Evolutionary conservation across 768 basidiomycete genomes (phyloP).

Genomic region (Tricholoma sp.): DNA sequence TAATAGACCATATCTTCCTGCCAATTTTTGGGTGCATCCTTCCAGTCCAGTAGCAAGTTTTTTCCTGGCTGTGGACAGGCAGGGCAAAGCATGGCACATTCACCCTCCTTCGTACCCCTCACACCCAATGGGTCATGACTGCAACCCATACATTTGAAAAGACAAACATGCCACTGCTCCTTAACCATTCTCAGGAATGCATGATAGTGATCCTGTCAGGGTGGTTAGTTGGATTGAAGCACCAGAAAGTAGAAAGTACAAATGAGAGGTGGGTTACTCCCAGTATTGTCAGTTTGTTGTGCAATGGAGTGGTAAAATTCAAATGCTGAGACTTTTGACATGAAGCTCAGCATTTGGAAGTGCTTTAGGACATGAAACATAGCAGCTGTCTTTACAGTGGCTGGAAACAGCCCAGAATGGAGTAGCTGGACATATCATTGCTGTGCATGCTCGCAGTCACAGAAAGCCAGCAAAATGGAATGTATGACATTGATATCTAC

Average conservation of each 20-base stretch:
- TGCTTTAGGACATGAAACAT: conserved; percentile 6
- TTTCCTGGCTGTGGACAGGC: conserved; percentile 24
- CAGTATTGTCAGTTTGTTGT: conserved; percentile 6
- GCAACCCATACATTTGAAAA: conserved; percentile 20
- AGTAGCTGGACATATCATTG: conserved; percentile 7
- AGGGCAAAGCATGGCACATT: conserved; percentile 25
- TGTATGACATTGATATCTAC: neutral
- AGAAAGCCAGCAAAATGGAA: neutral
- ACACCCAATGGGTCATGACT: conserved; percentile 19
- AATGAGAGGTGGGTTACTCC: neutral
- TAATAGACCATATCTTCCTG: neutral
- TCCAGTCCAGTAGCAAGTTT: conserved; percentile 20
- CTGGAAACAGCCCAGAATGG: conserved; percentile 5
- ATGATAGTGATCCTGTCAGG: conserved; percentile 14
- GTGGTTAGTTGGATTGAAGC: neutral
- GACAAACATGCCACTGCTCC: conserved; percentile 17
- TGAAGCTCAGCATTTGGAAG: conserved; percentile 10
- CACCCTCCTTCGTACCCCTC: conserved; percentile 15
- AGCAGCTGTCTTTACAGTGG: conserved; percentile 7
- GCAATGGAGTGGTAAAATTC: conserved; percentile 11
- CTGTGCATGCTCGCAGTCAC: neutral
- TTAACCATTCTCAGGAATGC: conserved; percentile 9
- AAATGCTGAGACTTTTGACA: conserved; percentile 8
- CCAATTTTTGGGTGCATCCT: conserved; percentile 1
- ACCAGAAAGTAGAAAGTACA: neutral